Evolutionary conservation across 352 stramenopile species (phyloP).

Genomic region (Globisporangium irregulare): DNA sequence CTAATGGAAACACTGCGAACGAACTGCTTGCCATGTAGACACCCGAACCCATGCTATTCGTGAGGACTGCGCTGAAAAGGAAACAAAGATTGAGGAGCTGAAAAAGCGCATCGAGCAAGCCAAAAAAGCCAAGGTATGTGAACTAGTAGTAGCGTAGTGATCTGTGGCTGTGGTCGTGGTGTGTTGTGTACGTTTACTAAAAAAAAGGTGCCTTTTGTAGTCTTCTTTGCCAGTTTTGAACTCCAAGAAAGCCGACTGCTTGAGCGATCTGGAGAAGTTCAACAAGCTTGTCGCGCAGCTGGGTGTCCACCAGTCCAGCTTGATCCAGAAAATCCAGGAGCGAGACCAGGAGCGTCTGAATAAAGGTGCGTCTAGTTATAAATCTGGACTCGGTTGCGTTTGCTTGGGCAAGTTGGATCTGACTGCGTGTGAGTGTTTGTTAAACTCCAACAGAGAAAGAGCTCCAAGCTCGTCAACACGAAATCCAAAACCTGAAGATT

Average conservation of each 20-base stretch:
- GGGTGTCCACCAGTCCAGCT: slow-evolving; percentile 61
- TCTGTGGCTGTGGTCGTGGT: neutral
- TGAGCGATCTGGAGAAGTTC: slow-evolving; percentile 92
- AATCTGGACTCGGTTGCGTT: slow-evolving; percentile 9
- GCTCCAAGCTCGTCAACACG: slow-evolving; percentile 43
- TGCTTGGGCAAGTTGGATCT: neutral
- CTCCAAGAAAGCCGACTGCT: slow-evolving; percentile 84
- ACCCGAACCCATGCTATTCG: slow-evolving; percentile 48
- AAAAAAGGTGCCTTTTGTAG: slow-evolving; percentile 2
- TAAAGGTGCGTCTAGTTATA: slow-evolving; percentile 60
- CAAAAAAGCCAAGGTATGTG: slow-evolving; percentile 62
- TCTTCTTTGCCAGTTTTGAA: slow-evolving; percentile 73
- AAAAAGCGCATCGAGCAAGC: slow-evolving; percentile 61
- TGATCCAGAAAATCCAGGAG: slow-evolving; percentile 89
- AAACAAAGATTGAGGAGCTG: slow-evolving; percentile 55
- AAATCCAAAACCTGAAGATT: slow-evolving; percentile 57
- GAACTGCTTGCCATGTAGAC: slow-evolving; percentile 26
- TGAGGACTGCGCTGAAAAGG: slow-evolving; percentile 48
- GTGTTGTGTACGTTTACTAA: neutral
- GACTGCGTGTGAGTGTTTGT: neutral
- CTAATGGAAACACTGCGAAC: slow-evolving; percentile 1
- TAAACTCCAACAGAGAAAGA: slow-evolving; percentile 41
- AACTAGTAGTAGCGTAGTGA: neutral
- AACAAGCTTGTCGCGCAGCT: slow-evolving; percentile 83
- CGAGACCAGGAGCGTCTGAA: slow-evolving; percentile 64